Evolutionary conservation across 306 rosid genomes (phyloP).

Genomic region (Cucurbita maxima): DNA sequence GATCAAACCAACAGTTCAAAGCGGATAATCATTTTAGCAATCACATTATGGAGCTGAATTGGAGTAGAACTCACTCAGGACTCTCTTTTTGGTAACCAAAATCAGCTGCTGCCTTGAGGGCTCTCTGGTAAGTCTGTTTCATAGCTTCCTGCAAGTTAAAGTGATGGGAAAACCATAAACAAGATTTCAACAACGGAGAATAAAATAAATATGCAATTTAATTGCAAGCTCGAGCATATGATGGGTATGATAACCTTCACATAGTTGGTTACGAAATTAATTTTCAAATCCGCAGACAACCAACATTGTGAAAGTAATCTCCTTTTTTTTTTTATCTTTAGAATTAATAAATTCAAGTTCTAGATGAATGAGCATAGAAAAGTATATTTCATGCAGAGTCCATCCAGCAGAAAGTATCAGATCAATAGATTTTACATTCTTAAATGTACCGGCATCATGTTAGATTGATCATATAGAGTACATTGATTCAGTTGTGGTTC

Average conservation of each 20-base stretch:
- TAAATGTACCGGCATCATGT: not conserved
- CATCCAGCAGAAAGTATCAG: not conserved
- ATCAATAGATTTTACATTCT: not conserved
- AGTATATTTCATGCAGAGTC: not conserved
- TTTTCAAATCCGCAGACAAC: not conserved
- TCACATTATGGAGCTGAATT: not conserved
- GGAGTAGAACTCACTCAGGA: slow-evolving; percentile 63
- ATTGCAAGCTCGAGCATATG: not conserved
- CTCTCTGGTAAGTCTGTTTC: slow-evolving; percentile 88
- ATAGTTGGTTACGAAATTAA: not conserved
- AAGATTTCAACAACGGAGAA: not conserved
- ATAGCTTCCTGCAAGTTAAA: slow-evolving; percentile 58
- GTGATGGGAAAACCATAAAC: slow-evolving; percentile 3
- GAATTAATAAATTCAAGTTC: not conserved
- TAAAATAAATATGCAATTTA: not conserved
- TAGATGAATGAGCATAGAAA: not conserved
- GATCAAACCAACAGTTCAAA: not conserved
- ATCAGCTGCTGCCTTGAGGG: slow-evolving; percentile 67
- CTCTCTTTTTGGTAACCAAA: slow-evolving; percentile 81
- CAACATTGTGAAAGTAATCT: not conserved
- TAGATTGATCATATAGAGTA: not conserved
- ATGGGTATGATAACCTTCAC: not conserved
- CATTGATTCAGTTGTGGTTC: not conserved
- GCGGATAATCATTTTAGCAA: not conserved
- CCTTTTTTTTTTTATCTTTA: not conserved